Percentiles rank a stretch among this genome's conserved stretches.
phyloP scores from a whole-genome alignment of 139 green algal species.

The Tetradesmus lagerheimii region DNA sequence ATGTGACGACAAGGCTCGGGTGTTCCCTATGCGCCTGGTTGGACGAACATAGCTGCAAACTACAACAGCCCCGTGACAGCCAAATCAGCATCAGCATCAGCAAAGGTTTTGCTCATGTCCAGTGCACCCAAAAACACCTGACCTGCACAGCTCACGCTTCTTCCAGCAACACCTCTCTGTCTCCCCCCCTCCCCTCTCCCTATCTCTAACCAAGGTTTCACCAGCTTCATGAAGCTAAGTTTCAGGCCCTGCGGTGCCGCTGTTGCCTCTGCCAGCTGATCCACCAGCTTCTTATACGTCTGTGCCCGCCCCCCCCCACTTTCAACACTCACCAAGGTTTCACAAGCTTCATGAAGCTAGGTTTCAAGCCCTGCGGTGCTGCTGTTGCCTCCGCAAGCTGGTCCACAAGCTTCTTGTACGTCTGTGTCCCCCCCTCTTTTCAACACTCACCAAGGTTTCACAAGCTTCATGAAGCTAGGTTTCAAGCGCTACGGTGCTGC shows the following conservation, averaged over 20 bases:
- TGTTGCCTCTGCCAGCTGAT: constrained; percentile 50
- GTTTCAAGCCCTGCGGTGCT: not conserved
- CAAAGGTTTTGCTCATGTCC: not conserved
- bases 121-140: no score
- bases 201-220: constrained; percentile 17
- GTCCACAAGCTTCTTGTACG: constrained; percentile 80
- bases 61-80: constrained; percentile 48
- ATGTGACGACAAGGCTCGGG: no score
- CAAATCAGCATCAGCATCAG: not conserved
- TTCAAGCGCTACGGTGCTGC: not conserved
- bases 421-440: no score
- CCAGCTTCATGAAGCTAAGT: not conserved
- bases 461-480: not conserved
- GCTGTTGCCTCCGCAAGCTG: constrained; percentile 36
- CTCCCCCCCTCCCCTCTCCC: no score
- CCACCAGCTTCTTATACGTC: constrained; percentile 79
- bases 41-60: constrained; percentile 54
- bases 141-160: no score
- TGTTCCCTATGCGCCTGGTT: constrained; percentile 48
- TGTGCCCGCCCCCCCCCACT: no score
- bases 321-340: constrained; percentile 23
- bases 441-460: constrained; percentile 9
- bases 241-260: not conserved
- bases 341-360: not conserved
- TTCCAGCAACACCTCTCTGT: no score